Evolutionary conservation across 2,329 filamentous ascomycete genomes (phyloP), one percentile per base, ranked within the genome.

Genomic region (Tolypocladium ophioglossoides): DNA sequence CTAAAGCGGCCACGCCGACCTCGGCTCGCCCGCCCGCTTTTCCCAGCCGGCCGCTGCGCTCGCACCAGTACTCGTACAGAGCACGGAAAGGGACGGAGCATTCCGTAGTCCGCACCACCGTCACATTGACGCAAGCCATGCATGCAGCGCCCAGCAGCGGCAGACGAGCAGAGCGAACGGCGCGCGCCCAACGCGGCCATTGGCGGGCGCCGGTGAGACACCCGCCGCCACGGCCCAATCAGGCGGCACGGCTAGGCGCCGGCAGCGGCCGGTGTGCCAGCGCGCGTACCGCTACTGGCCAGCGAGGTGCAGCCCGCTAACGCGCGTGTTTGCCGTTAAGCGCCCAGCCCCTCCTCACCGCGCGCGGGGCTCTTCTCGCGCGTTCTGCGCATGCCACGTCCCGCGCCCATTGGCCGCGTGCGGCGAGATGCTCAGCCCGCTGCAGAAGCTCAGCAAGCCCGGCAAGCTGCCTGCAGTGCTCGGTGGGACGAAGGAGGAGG

Each of bases 241-340:
- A 63, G 46, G 50, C 53, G 55, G 37, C 54, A 47, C 52, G 27
- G 44, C 41, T 63, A 63, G 58, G 61, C 61, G 61, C 61, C 59
- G 56, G 56, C 58, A 53, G 52, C 52, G 39, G 32, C 32, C 47
- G 24, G 24, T 50, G 53, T 50, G 27, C 27, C 46, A 7, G 38
- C n/a, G 47, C 49, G 51, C 6, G 51, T 47, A 38, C 48, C 37
- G 48, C 51, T 37, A 54, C 32, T 57, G 56, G 54, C 46, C 38
- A 16, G 48, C 32, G 35, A 14, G 14, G 30, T 49, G 47, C 35
- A 54, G 39, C n/a, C 52, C 52, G 38, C 48, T 34, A 48, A 40
- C 48, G 44, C 52, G 24, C 44, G 44, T 16, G 14, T 30, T 9
- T 22, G 24, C 24, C 16, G 41, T 18, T 47, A 47, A 47, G 44